Conservation (phyloP, 192 early-diverging fungal species). For the Podila horticola region DNA sequence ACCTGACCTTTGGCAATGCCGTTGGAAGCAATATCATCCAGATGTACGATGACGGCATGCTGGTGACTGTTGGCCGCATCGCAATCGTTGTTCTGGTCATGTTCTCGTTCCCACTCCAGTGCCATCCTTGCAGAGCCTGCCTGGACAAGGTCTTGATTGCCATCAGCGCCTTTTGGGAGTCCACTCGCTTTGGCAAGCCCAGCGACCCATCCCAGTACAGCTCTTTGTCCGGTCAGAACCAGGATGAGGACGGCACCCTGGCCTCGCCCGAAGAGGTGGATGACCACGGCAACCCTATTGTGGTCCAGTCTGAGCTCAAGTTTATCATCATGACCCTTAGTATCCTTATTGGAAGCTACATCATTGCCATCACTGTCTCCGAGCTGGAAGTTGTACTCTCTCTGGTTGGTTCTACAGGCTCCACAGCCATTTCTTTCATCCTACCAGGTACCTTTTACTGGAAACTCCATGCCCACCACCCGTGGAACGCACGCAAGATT, state of each 20-base stretch:
- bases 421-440: constrained; percentile 96
- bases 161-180: constrained; percentile 32
- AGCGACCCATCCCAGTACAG: constrained; percentile 8
- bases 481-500: constrained; percentile 75
- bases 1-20: constrained; percentile 89
- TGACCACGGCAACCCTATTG: constrained; percentile 26
- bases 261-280: constrained; percentile 7
- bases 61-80: constrained; percentile 88
- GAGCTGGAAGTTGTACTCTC: constrained; percentile 87
- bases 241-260: background rate
- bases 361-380: constrained; percentile 79
- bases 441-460: constrained; percentile 94
- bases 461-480: constrained; percentile 73
- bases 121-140: constrained; percentile 89
- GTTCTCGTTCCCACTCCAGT: constrained; percentile 93
- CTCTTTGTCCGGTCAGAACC: constrained; percentile 8
- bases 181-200: constrained; percentile 28
- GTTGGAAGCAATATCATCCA: constrained; percentile 87
- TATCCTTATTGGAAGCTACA: constrained; percentile 76
- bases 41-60: constrained; percentile 74
- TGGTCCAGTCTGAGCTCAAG: constrained; percentile 61
- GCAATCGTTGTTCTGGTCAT: constrained; percentile 91
- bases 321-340: constrained; percentile 72
- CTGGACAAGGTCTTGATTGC: constrained; percentile 85
- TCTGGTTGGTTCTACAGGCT: constrained; percentile 97